Percentiles rank a stretch among this genome's conserved stretches.
These are phyloP conservation scores for Tuber melanosporum DNA, from an alignment of 495 filamentous ascomycete species.

Conservation along the genomic window DNA sequence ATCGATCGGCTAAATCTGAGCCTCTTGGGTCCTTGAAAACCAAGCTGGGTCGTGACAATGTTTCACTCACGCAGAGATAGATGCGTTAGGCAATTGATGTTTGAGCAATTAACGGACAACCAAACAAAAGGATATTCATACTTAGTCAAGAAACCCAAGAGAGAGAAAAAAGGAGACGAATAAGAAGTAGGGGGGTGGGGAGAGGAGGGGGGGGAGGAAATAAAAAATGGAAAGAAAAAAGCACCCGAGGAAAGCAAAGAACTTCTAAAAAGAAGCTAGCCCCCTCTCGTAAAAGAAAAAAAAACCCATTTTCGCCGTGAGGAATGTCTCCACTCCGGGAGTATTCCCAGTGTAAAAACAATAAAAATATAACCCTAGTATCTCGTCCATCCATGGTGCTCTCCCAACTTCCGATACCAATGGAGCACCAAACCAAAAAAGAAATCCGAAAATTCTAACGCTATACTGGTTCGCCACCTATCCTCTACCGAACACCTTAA, in stretches of 20 bases:
- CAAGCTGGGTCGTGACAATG: background rate
- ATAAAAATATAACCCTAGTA: background rate
- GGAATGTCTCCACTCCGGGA: background rate
- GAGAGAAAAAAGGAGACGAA: background rate
- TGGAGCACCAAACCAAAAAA: background rate
- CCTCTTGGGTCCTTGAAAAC: background rate
- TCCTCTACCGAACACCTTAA: constrained; percentile 22
- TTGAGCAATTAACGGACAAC: background rate
- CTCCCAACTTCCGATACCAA: background rate
- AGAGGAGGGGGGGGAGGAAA: background rate
- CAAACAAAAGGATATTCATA: background rate
- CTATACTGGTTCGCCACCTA: constrained; percentile 19
- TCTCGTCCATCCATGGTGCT: background rate
- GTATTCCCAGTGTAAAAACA: background rate
- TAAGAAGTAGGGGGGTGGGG: background rate
- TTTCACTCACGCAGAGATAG: background rate
- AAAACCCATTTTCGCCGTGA: background rate
- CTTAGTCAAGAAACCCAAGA: background rate
- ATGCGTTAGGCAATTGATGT: background rate
- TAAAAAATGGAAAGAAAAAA: background rate
- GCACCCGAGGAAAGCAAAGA: background rate
- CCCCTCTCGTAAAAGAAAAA: background rate
- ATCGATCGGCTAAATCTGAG: constrained; percentile 1
- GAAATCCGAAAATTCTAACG: constrained; percentile 21
- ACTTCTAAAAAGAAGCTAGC: background rate